These are phyloP conservation scores for Circinella umbellata DNA, from an alignment of 371 early-diverging fungal genomes.

Conservation along the genomic window DNA sequence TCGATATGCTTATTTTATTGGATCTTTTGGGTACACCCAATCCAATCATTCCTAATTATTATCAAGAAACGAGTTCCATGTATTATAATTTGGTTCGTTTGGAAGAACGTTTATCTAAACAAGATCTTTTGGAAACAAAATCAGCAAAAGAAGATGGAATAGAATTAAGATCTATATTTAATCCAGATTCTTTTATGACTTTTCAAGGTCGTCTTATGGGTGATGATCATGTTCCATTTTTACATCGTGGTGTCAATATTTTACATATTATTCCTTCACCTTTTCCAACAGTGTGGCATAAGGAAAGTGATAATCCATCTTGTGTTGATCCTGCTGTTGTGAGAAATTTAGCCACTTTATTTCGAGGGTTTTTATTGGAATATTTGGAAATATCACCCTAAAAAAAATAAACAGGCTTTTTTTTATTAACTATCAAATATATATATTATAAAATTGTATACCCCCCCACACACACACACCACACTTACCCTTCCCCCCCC, in stretches of 20 bases:
- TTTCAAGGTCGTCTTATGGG: slow-evolving; percentile 46
- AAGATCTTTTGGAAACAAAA: slow-evolving; percentile 12
- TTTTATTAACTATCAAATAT: no score
- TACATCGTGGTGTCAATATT: slow-evolving; percentile 77
- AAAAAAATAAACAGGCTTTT: not conserved
- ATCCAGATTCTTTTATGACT: slow-evolving; percentile 31
- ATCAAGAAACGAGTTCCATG: slow-evolving; percentile 53
- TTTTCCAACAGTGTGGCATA: slow-evolving; percentile 93
- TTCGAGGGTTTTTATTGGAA: slow-evolving; percentile 60
- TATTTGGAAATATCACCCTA: slow-evolving; percentile 54
- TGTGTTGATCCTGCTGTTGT: slow-evolving; percentile 51
- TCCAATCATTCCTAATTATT: slow-evolving; percentile 59
- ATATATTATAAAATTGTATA: no score
- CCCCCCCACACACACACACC: no score
- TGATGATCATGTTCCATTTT: slow-evolving; percentile 92
- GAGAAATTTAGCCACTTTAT: slow-evolving; percentile 53
- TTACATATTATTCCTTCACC: slow-evolving; percentile 85
- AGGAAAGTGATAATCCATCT: slow-evolving; percentile 31
- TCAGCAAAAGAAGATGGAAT: slow-evolving; percentile 13
- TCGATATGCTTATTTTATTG: slow-evolving; percentile 86
- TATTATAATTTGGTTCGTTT: slow-evolving; percentile 52
- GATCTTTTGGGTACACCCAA: slow-evolving; percentile 78
- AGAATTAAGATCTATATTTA: slow-evolving; percentile 30
- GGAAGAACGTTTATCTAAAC: slow-evolving; percentile 36
- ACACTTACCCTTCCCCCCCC: no score